A percentile compares a stretch with the other conserved stretches of the same genome.
Conservation (phyloP, 164 flowering plant species). For the Piper longum region DNA sequence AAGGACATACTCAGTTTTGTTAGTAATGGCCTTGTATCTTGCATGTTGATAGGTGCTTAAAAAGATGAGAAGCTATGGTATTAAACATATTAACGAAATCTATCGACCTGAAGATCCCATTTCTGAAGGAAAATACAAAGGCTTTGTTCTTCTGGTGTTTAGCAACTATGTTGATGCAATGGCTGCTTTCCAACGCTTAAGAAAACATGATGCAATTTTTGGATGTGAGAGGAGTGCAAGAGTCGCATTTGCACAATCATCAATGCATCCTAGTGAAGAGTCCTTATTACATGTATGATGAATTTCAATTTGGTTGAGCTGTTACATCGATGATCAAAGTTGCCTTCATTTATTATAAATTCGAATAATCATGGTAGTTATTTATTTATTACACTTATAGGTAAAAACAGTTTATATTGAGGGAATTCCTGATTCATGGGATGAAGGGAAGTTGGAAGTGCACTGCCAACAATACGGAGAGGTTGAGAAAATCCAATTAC, state of each 20-base stretch:
- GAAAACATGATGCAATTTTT: slow-evolving; percentile 67
- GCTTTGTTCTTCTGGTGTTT: slow-evolving; percentile 90
- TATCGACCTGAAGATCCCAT: slow-evolving; percentile 76
- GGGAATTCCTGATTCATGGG: slow-evolving; percentile 85
- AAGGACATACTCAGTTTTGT: too few species aligned
- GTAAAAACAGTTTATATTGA: slow-evolving; percentile 87
- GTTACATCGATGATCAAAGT: background rate
- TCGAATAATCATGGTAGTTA: background rate
- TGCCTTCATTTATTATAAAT: background rate
- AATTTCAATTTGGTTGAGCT: background rate
- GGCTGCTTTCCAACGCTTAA: slow-evolving; percentile 83
- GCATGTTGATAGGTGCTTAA: slow-evolving; percentile 49
- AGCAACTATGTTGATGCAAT: slow-evolving; percentile 79
- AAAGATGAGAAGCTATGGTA: slow-evolving; percentile 65
- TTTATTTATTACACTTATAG: slow-evolving; percentile 13
- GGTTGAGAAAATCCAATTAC: slow-evolving; percentile 83
- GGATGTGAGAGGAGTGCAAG: slow-evolving; percentile 87
- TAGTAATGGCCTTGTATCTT: background rate
- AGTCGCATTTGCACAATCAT: slow-evolving; percentile 92
- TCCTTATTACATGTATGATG: slow-evolving; percentile 76
- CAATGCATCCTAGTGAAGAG: slow-evolving; percentile 88
- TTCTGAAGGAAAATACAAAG: slow-evolving; percentile 68
- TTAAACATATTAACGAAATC: slow-evolving; percentile 63
- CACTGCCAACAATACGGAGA: slow-evolving; percentile 63
- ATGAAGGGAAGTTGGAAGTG: slow-evolving; percentile 68